A percentile compares a stretch with the other conserved stretches of the same genome.
Conservation (phyloP, 176 grass and related monocot species). For the Carex myosuroides region DNA sequence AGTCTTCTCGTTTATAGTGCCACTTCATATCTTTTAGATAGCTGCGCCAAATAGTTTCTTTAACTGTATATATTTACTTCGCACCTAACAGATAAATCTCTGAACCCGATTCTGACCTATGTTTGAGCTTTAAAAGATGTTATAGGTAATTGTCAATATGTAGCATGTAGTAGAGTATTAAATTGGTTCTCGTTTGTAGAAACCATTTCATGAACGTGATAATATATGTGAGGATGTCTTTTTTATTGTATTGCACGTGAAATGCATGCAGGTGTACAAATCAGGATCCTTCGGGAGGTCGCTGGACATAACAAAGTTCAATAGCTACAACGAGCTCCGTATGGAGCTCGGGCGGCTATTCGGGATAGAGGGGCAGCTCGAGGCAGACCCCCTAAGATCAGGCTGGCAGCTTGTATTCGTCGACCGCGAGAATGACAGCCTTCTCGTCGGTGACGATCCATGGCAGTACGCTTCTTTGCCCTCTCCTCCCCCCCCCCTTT, state of each 20-base stretch:
- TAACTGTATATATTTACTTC: background rate
- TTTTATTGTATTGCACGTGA: background rate
- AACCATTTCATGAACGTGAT: background rate
- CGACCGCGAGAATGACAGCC: conserved; percentile 89
- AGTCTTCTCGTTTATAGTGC: background rate
- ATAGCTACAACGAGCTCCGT: conserved; percentile 71
- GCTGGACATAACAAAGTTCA: conserved; percentile 81
- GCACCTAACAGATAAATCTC: background rate
- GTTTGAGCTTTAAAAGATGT: background rate
- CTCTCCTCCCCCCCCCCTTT: background rate
- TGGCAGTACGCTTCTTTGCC: conserved; percentile 62
- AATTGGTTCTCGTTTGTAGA: background rate
- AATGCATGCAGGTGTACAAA: conserved; percentile 59
- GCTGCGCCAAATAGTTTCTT: background rate
- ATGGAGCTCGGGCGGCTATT: conserved; percentile 84
- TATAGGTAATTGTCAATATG: background rate
- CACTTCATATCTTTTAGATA: background rate
- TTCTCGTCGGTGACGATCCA: conserved; percentile 92
- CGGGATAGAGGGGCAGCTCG: conserved; percentile 90
- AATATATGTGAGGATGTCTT: background rate
- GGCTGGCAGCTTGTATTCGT: conserved; percentile 99
- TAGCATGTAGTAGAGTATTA: background rate
- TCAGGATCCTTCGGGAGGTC: conserved; percentile 91
- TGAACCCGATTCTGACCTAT: background rate
- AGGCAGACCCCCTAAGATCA: conserved; percentile 88